Percentiles rank a stretch among this genome's conserved stretches.
Evolutionary conservation across 2,329 filamentous ascomycete species (phyloP).

Genomic region (Fonsecaea monophora): DNA sequence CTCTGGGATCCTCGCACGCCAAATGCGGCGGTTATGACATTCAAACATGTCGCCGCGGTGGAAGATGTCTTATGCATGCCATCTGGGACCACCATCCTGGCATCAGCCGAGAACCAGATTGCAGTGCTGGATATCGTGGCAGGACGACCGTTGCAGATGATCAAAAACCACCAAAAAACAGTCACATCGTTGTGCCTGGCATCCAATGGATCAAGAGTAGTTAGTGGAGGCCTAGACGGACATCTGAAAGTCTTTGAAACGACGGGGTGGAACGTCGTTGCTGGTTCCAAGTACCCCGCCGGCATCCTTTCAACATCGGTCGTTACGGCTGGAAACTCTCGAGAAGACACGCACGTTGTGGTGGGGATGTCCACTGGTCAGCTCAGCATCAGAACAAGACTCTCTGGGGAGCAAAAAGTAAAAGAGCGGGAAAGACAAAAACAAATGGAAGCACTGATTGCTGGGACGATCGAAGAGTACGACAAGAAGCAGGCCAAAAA

Average conservation of each 20-base stretch:
- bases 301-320: slow-evolving; percentile 86
- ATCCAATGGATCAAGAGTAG: slow-evolving; percentile 77
- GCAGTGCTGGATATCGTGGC: slow-evolving; percentile 92
- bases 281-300: slow-evolving; percentile 88
- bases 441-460: slow-evolving; percentile 82
- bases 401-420: slow-evolving; percentile 80
- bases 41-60: slow-evolving; percentile 89
- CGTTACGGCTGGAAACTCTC: slow-evolving; percentile 69
- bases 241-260: slow-evolving; percentile 98
- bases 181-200: slow-evolving; percentile 86
- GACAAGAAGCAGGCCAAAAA: slow-evolving; percentile 72
- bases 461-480: slow-evolving; percentile 77
- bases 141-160: slow-evolving; percentile 82
- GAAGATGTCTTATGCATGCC: slow-evolving; percentile 88
- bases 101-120: slow-evolving; percentile 83
- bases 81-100: slow-evolving; percentile 83
- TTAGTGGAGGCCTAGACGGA: slow-evolving; percentile 89
- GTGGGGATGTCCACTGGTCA: slow-evolving; percentile 95
- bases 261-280: slow-evolving; percentile 93
- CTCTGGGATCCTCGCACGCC: slow-evolving; percentile 88
- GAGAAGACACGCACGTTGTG: slow-evolving; percentile 88
- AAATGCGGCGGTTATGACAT: slow-evolving; percentile 78
- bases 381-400: slow-evolving; percentile 87
- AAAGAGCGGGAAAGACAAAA: slow-evolving; percentile 77
- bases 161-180: slow-evolving; percentile 97